phyloP scores from a whole-genome alignment of 129 eudicot genomes.

The Artemisia annua region DNA sequence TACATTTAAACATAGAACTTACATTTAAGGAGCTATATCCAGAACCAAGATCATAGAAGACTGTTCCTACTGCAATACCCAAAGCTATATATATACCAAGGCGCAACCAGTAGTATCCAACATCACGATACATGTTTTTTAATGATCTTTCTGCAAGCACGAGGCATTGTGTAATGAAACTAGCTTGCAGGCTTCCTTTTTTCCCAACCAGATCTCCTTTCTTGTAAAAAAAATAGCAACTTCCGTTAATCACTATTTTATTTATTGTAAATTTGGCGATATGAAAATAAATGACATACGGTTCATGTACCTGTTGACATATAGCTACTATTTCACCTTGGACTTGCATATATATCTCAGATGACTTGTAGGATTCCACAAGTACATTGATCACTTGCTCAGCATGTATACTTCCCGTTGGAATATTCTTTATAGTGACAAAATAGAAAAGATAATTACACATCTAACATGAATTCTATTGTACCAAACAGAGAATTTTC shows the following conservation, averaged over 20 bases:
- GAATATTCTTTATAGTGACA: slow-evolving; percentile 40
- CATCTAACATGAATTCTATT: not conserved
- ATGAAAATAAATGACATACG: not conserved
- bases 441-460: not conserved
- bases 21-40: too few species aligned
- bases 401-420: slow-evolving; percentile 25
- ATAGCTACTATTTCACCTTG: slow-evolving; percentile 42
- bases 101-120: too few species aligned
- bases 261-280: not conserved
- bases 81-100: too few species aligned
- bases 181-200: slow-evolving; percentile 40
- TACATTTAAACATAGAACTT: too few species aligned
- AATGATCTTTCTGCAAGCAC: slow-evolving; percentile 59
- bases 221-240: slow-evolving; percentile 17
- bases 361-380: slow-evolving; percentile 49
- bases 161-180: slow-evolving; percentile 44
- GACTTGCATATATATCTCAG: slow-evolving; percentile 36
- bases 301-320: slow-evolving; percentile 37
- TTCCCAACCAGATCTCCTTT: slow-evolving; percentile 31
- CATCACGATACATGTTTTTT: slow-evolving; percentile 49
- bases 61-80: too few species aligned
- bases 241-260: not conserved
- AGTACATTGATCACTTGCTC: slow-evolving; percentile 49
- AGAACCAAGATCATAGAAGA: too few species aligned
- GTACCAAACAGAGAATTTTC: not conserved